These are phyloP conservation scores for Cylindrotheca closterium DNA, from an alignment of 108 stramenopile genomes.

Conservation along the genomic window DNA sequence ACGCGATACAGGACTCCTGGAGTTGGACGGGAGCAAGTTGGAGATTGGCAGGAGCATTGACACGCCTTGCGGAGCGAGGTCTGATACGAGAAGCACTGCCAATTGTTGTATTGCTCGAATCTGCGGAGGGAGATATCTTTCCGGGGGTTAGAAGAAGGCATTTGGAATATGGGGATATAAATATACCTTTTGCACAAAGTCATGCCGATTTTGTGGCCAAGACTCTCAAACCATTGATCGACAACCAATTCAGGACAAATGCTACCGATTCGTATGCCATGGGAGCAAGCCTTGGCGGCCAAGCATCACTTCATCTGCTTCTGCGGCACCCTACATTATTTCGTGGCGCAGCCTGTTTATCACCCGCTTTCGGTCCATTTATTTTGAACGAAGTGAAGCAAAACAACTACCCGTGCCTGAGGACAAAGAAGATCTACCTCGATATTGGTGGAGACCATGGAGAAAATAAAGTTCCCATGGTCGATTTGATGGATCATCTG, in stretches of 20 bases:
- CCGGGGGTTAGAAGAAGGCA: conserved; percentile 38
- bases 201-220: conserved; percentile 69
- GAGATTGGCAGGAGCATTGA: conserved; percentile 69
- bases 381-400: conserved; percentile 35
- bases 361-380: conserved; percentile 64
- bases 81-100: conserved; percentile 21
- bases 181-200: conserved; percentile 49
- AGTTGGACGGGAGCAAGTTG: conserved; percentile 76
- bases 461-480: conserved; percentile 45
- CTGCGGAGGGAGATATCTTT: conserved; percentile 32
- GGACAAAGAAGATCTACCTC: conserved; percentile 54
- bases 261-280: conserved; percentile 37
- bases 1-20: conserved; percentile 39
- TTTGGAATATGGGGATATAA: conserved; percentile 65
- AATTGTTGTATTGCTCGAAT: conserved; percentile 40
- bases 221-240: conserved; percentile 56
- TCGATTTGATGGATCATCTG: conserved; percentile 67
- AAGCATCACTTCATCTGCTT: conserved; percentile 59
- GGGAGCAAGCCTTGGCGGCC: conserved; percentile 68
- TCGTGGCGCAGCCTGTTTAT: conserved; percentile 63
- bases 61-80: conserved; percentile 40
- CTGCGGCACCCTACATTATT: conserved; percentile 62
- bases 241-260: conserved; percentile 50
- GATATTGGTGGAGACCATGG: conserved; percentile 74
- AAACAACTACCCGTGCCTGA: conserved; percentile 13